phyloP scores from a whole-genome alignment of 495 filamentous ascomycete species.

The Xeromyces bisporus region DNA sequence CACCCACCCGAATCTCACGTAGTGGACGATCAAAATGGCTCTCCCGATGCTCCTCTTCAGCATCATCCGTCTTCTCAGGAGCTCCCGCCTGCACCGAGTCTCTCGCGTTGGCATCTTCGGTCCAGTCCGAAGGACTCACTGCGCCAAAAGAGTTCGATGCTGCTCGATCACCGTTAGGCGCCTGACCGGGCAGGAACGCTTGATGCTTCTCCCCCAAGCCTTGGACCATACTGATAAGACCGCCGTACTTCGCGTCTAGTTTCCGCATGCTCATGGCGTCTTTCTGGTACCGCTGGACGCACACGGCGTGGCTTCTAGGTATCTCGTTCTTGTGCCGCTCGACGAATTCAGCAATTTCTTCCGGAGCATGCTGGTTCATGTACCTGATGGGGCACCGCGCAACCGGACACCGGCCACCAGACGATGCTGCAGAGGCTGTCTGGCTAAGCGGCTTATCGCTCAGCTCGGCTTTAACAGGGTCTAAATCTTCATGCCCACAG shows the following conservation, averaged over 20 bases:
- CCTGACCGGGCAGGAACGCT: conserved; percentile 52
- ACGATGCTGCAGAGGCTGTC: conserved; percentile 32
- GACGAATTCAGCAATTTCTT: conserved; percentile 79
- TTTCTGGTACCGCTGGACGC: conserved; percentile 69
- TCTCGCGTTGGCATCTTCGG: conserved; percentile 43
- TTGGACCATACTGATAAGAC: conserved; percentile 76
- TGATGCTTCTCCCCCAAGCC: conserved; percentile 70
- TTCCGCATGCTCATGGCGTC: conserved; percentile 67
- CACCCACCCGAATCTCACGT: conserved; percentile 69
- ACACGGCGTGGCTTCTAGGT: conserved; percentile 77
- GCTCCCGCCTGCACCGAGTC: conserved; percentile 9
- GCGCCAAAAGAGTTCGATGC: conserved; percentile 23
- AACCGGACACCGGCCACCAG: conserved; percentile 56
- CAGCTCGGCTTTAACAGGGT: conserved; percentile 30
- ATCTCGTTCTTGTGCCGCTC: conserved; percentile 87
- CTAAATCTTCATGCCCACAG: conserved; percentile 22
- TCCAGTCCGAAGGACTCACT: conserved; percentile 64
- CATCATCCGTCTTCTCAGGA: conserved; percentile 15
- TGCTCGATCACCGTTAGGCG: conserved; percentile 22
- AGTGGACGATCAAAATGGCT: conserved; percentile 62
- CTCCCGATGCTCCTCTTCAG: conserved; percentile 24
- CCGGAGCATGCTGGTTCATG: conserved; percentile 73
- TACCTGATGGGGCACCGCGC: conserved; percentile 77
- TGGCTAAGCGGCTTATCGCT: conserved; percentile 21
- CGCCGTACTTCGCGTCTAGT: conserved; percentile 82